These are phyloP conservation scores for Neurospora sublineolata DNA, from an alignment of 495 filamentous ascomycete species.

Conservation along the genomic window DNA sequence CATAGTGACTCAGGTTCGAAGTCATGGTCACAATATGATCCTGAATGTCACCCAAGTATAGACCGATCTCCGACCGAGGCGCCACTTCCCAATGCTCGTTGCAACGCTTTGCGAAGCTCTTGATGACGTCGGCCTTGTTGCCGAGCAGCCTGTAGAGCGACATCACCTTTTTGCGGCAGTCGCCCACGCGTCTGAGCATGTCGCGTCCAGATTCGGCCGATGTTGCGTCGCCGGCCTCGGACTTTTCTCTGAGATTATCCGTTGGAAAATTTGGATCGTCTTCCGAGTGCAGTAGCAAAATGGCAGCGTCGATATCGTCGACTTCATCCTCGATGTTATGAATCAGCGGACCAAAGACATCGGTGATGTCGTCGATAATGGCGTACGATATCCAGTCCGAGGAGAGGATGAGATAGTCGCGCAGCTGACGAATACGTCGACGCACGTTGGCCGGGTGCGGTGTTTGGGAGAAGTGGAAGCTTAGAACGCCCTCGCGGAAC, in stretches of 20 bases:
- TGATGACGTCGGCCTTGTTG: constrained; percentile 97
- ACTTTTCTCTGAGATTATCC: constrained; percentile 19
- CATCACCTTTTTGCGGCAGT: constrained; percentile 96
- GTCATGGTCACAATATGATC: constrained; percentile 99
- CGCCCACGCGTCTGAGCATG: constrained; percentile 82
- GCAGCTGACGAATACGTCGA: constrained; percentile 80
- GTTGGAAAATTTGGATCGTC: constrained; percentile 16
- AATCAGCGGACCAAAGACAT: constrained; percentile 85
- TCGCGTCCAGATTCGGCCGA: constrained; percentile 54
- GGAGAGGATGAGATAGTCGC: constrained; percentile 84
- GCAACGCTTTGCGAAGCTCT: constrained; percentile 96
- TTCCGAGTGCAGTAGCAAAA: constrained; percentile 61
- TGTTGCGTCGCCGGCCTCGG: constrained; percentile 25
- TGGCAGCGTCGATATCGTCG: constrained; percentile 76
- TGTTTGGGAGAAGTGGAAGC: constrained; percentile 88
- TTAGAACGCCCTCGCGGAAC: constrained; percentile 88
- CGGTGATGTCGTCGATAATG: constrained; percentile 95
- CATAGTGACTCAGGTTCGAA: constrained; percentile 84
- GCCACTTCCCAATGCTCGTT: constrained; percentile 98
- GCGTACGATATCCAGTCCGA: constrained; percentile 98
- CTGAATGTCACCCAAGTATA: constrained; percentile 95
- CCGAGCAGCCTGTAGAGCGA: constrained; percentile 78
- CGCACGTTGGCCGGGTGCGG: constrained; percentile 94
- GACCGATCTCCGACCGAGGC: constrained; percentile 83
- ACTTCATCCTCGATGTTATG: constrained; percentile 82